Conservation (phyloP, 2,329 filamentous ascomycete genomes). For the Neofusicoccum sp. region DNA sequence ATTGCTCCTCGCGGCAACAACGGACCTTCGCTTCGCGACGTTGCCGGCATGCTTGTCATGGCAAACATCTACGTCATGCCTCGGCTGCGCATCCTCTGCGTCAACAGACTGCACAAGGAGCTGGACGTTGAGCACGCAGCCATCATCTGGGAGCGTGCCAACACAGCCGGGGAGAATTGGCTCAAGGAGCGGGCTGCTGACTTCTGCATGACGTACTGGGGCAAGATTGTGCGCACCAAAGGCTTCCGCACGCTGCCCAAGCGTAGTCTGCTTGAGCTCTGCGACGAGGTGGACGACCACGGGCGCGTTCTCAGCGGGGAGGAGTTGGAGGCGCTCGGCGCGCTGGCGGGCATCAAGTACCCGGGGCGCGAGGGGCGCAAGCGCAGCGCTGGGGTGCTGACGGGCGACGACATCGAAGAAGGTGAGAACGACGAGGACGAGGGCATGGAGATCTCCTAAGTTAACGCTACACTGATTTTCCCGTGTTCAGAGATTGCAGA, state of each 20-base stretch:
- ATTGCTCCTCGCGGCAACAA: constrained; percentile 57
- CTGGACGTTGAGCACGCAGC: constrained; percentile 94
- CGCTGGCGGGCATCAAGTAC: constrained; percentile 51
- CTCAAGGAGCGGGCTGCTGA: constrained; percentile 82
- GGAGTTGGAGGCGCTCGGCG: constrained; percentile 68
- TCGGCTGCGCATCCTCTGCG: constrained; percentile 84
- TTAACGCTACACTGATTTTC: constrained; percentile 24
- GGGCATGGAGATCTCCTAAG: constrained; percentile 43
- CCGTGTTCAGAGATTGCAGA: background rate
- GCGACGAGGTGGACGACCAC: constrained; percentile 90
- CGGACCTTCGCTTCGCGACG: constrained; percentile 71
- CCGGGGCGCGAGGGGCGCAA: constrained; percentile 43
- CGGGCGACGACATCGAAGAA: constrained; percentile 45
- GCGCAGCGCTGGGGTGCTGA: constrained; percentile 43
- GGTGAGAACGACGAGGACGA: constrained; percentile 48
- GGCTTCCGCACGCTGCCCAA: constrained; percentile 83
- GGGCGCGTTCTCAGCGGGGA: constrained; percentile 89
- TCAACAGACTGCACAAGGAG: constrained; percentile 86
- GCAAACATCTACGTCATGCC: constrained; percentile 98
- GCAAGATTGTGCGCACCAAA: constrained; percentile 84
- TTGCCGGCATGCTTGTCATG: constrained; percentile 94
- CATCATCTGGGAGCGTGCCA: constrained; percentile 93
- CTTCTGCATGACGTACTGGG: constrained; percentile 94
- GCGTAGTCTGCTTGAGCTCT: constrained; percentile 82
- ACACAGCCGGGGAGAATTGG: constrained; percentile 90